Evolutionary conservation across 352 stramenopile species (phyloP), one percentile per base, ranked within the genome.

Genomic region (Elongisporangium prolatum): DNA sequence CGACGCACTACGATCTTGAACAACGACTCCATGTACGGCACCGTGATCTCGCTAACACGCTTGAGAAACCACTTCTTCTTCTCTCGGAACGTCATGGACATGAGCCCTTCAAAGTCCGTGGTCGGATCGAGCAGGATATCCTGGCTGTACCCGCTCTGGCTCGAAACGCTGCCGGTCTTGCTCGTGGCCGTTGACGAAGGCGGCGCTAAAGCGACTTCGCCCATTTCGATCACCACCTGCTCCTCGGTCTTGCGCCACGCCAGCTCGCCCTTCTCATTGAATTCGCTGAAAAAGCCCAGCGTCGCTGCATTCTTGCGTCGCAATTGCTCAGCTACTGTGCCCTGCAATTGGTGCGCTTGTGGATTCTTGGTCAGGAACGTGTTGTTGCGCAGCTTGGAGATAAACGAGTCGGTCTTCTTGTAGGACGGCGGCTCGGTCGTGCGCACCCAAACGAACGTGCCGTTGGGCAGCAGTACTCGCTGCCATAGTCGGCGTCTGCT

Each of bases 21-120:
- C 50, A 91, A 69, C 56, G 70, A 70, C 53, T 89, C 61, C 1
- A 71, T 89, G 60, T 82, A 89, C 11, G 76, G 80, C 8, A 92
- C 65, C 0, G 79, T 67, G 10, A 89, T 60, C 18, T 49, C 63
- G 3, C 72, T 73, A 34, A 93, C 62, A 48, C 88, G 75, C 48
- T 86, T 86, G 13, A 95, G 57, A 20, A 95, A 89, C 84, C 81
- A 91, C 18, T 72, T 78, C 58, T 87, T 85, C 61, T 91, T 91
- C 52, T 86, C 75, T 40, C 74, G 74, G 61, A 84, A 91, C 9
- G 72, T 71, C 69, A 91, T 79, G 3, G 81, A 78, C 50, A 91
- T 71, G 47, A 88, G 68, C 2, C 78, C 81, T 70, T 91, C 81
- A 59, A 87, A 82, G 54, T 88, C 78, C 24, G 86, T 48, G 3